These are phyloP conservation scores for maize (Zea mays) DNA, from an alignment of 176 grass and related monocot species.

Conservation along the genomic window DNA sequence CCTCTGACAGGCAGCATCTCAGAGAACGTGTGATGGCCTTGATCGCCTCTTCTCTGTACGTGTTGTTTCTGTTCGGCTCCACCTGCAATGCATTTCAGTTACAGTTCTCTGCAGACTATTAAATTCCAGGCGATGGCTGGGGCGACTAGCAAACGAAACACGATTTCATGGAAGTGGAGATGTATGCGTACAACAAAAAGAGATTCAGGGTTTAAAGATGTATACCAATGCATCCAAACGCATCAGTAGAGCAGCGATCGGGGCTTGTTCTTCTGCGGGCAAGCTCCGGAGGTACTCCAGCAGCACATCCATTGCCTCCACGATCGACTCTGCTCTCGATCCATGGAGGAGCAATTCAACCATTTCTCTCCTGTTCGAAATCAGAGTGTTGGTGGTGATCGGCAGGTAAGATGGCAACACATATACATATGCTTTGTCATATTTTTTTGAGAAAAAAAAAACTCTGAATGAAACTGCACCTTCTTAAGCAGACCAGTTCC, in stretches of 20 bases:
- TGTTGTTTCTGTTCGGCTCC: conserved; percentile 1
- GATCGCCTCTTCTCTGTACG: conserved; percentile 42
- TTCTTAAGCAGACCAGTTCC: conserved; percentile 50
- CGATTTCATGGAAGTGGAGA: background rate
- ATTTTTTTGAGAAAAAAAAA: background rate
- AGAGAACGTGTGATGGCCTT: conserved; percentile 40
- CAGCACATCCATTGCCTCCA: conserved; percentile 42
- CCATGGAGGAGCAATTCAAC: conserved; percentile 36
- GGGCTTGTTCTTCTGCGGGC: conserved; percentile 39
- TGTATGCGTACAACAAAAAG: background rate
- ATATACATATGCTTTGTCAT: background rate
- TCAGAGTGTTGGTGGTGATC: background rate
- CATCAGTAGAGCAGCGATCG: conserved; percentile 47
- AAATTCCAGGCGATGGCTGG: background rate
- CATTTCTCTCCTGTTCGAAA: conserved; percentile 32
- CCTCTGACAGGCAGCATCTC: conserved; percentile 41
- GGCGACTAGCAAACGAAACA: background rate
- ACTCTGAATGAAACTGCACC: conserved; percentile 24
- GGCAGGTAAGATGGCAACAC: background rate
- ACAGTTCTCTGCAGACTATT: background rate
- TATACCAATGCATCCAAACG: conserved; percentile 54
- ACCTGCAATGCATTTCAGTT: conserved; percentile 30
- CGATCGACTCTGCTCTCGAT: conserved; percentile 14
- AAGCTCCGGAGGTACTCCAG: conserved; percentile 43
- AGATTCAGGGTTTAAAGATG: background rate